phyloP scores from a whole-genome alignment of 1,284 basidiomycete genomes.

The Microbotryomycetes sp. region DNA sequence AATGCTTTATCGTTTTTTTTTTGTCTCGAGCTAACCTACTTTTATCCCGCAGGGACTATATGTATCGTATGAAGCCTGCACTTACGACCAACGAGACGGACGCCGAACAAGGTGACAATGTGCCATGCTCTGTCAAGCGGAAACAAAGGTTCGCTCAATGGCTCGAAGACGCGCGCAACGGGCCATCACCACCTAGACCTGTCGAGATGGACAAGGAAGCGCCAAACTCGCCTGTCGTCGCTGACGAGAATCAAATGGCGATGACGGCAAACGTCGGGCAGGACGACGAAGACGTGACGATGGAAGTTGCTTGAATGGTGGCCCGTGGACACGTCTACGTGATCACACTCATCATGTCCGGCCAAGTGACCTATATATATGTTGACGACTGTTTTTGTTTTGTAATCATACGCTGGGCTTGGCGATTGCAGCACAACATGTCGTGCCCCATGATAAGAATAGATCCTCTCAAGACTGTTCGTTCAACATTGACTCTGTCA shows the following conservation, averaged over 20 bases:
- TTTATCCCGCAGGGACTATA: constrained; percentile 27
- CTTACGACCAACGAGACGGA: not conserved
- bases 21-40: too few species aligned
- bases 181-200: not conserved
- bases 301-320: too few species aligned
- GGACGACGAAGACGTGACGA: not conserved
- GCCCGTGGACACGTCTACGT: too few species aligned
- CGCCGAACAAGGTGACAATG: not conserved
- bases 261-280: too few species aligned
- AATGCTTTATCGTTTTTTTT: too few species aligned
- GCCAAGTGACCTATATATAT: not conserved
- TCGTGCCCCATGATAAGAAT: too few species aligned
- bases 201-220: not conserved
- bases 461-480: too few species aligned
- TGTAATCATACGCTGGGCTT: too few species aligned
- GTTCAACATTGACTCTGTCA: too few species aligned
- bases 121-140: not conserved
- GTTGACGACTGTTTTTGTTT: too few species aligned
- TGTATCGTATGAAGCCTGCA: constrained; percentile 4
- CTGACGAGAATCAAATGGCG: too few species aligned
- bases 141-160: constrained; percentile 11
- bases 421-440: too few species aligned
- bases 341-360: not conserved
- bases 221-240: not conserved
- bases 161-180: constrained; percentile 1